Conservation (phyloP, 495 filamentous ascomycete species). For the Talaromyces ruber region DNA sequence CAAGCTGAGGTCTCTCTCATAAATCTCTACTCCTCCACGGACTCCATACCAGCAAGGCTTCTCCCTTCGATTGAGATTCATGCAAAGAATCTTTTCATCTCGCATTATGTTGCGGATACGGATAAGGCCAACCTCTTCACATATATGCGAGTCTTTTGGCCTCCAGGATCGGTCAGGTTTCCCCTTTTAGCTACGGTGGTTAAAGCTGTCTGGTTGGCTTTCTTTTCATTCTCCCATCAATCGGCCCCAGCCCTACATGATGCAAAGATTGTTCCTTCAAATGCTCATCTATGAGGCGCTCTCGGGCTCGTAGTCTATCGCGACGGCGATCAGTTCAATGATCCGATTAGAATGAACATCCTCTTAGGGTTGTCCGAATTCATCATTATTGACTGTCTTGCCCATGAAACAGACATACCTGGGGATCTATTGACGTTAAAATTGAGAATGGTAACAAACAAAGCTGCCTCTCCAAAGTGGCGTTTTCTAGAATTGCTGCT, state of each 20-base stretch:
- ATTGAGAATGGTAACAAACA: neutral
- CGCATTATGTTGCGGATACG: constrained; percentile 1
- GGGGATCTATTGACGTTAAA: neutral
- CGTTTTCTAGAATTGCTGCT: neutral
- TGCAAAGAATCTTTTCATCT: constrained; percentile 3
- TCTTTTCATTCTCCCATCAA: constrained; percentile 5
- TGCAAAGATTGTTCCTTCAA: neutral
- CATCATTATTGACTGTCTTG: constrained; percentile 2
- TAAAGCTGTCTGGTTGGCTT: neutral
- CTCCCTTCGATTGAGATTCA: neutral
- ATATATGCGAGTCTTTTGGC: constrained; percentile 3
- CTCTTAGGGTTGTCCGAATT: neutral
- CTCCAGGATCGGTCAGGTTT: neutral
- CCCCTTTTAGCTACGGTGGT: neutral
- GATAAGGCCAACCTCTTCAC: constrained; percentile 1
- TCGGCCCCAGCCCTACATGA: neutral
- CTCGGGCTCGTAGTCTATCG: neutral
- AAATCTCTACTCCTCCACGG: neutral
- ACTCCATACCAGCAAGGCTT: neutral
- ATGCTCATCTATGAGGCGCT: constrained; percentile 4
- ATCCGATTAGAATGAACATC: neutral
- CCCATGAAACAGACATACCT: neutral
- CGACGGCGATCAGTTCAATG: neutral
- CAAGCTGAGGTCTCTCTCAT: neutral
- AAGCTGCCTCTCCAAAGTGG: neutral